Conservation (phyloP, 2,329 filamentous ascomycete species). For the Cordyceps militaris region DNA sequence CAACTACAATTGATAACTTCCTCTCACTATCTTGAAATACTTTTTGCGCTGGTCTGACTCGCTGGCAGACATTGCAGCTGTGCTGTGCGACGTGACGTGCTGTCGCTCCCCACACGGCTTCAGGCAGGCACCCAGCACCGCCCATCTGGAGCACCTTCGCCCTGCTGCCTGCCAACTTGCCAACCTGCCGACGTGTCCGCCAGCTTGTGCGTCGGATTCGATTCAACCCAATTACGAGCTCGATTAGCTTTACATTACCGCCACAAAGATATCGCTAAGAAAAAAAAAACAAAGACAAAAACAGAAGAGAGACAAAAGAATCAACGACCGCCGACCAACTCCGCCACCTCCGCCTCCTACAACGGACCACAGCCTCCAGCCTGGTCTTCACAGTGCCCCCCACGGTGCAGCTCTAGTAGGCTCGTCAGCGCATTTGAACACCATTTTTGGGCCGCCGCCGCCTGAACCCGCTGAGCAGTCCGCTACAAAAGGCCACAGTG, state of each 20-base stretch:
- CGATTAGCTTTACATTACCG: no score
- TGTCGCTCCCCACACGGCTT: neutral
- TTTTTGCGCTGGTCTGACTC: neutral
- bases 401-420: neutral
- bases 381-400: neutral
- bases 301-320: neutral
- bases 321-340: neutral
- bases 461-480: neutral
- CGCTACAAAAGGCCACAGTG: neutral
- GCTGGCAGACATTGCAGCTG: neutral
- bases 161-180: no score
- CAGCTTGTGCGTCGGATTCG: neutral
- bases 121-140: neutral
- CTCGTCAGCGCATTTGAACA: neutral
- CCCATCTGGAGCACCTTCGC: neutral
- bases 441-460: neutral
- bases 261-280: neutral
- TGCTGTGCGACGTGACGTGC: neutral
- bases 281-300: neutral
- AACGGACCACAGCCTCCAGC: neutral
- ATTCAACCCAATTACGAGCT: no score
- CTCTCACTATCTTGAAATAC: neutral
- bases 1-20: neutral
- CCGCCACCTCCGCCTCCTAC: neutral
- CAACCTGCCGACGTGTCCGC: no score